phyloP scores from a whole-genome alignment of 306 rosid genomes.

The Vigna trinervia region DNA sequence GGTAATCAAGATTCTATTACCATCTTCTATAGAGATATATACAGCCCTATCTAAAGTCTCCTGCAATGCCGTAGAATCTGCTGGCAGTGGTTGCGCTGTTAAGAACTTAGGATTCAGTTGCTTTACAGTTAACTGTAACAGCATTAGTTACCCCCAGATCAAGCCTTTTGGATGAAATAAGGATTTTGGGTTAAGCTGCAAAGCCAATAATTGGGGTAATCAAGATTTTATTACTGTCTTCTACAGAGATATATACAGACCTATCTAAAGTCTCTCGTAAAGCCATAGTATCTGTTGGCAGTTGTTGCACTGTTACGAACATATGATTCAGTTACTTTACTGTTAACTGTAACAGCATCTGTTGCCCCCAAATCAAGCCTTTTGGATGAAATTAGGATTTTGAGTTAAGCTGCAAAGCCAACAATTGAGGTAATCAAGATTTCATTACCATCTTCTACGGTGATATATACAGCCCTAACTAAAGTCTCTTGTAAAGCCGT shows the following conservation, averaged over 20 bases:
- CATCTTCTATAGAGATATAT: not conserved
- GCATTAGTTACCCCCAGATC: not conserved
- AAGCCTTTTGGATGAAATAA: not conserved
- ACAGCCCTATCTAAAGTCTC: not conserved
- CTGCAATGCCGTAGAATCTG: not conserved
- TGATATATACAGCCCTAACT: too few species aligned
- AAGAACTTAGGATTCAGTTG: not conserved
- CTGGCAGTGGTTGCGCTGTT: not conserved
- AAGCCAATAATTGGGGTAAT: not conserved
- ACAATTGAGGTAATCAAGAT: not conserved
- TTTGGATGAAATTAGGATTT: too few species aligned
- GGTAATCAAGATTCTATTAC: not conserved
- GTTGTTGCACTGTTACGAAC: not conserved
- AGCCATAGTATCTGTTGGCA: not conserved
- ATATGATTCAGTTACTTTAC: not conserved
- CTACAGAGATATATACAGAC: not conserved
- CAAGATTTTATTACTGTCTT: not conserved
- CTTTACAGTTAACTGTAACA: not conserved
- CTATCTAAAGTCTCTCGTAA: not conserved
- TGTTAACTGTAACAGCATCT: too few species aligned
- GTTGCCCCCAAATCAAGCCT: not conserved
- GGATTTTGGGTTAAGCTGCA: too few species aligned
- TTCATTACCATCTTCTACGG: not conserved
- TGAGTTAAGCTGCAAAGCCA: not conserved
- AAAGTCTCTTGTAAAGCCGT: not conserved